Percentiles rank a stretch among this genome's conserved stretches.
phyloP scores from a whole-genome alignment of 2,329 filamentous ascomycete genomes.

The Grosmannia huntii region DNA sequence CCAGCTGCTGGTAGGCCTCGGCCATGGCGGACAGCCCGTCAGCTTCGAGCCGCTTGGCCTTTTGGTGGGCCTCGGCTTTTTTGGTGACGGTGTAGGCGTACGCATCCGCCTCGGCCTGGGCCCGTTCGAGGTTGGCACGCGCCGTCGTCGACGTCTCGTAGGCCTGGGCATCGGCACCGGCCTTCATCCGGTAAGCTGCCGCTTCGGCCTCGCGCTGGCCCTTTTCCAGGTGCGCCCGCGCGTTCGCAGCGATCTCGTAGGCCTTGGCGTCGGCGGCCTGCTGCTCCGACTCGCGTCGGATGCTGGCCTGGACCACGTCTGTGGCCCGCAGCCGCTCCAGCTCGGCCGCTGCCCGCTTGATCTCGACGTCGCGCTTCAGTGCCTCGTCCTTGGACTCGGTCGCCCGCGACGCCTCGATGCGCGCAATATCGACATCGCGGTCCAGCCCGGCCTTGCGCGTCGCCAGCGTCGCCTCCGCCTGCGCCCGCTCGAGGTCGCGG shows the following conservation, averaged over 20 bases:
- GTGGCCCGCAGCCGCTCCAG: conserved; percentile 65
- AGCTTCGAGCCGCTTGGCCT: conserved; percentile 56
- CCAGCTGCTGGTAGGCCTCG: conserved; percentile 62
- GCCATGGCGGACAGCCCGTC: conserved; percentile 68
- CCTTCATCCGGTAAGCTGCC: conserved; percentile 34
- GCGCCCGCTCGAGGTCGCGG: conserved; percentile 67
- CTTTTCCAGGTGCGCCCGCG: conserved; percentile 39
- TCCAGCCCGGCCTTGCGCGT: conserved; percentile 61
- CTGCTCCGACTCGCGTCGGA: conserved; percentile 53
- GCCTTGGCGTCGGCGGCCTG: conserved; percentile 50
- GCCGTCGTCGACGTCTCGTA: conserved; percentile 18
- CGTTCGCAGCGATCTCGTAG: conserved; percentile 52
- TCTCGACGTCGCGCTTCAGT: conserved; percentile 64
- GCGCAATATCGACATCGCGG: conserved; percentile 62
- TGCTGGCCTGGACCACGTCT: conserved; percentile 67
- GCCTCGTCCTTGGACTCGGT: conserved; percentile 70
- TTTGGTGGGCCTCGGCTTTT: conserved; percentile 37
- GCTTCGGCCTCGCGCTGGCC: conserved; percentile 22
- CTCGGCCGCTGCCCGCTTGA: conserved; percentile 66
- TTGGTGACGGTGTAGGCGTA: conserved; percentile 26
- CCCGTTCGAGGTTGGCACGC: too few relatives aligned
- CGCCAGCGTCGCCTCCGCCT: conserved; percentile 63
- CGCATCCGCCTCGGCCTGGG: conserved; percentile 28
- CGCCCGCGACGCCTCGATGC: conserved; percentile 58
- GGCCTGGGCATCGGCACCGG: conserved; percentile 28